Evolutionary conservation across 2,329 filamentous ascomycete genomes (phyloP).

Genomic region (Diaporthe nobilis): DNA sequence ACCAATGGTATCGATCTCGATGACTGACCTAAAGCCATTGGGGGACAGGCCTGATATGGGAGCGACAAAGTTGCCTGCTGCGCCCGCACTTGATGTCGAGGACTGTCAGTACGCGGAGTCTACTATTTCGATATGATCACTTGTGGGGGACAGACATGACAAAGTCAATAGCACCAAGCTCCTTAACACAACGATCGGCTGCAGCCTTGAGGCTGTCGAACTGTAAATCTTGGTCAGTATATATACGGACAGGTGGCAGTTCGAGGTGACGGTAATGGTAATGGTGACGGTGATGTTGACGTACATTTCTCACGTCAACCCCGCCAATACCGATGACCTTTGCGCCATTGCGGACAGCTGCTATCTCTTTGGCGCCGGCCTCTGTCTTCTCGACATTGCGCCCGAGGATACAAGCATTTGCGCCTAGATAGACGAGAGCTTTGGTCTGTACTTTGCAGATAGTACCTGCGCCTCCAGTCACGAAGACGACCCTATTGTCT

Average conservation of each 20-base stretch:
- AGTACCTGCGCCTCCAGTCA: conserved; percentile 92
- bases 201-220: conserved; percentile 78
- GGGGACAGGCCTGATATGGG: conserved; percentile 84
- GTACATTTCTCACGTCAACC: conserved; percentile 80
- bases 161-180: conserved; percentile 91
- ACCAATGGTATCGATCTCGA: conserved; percentile 95
- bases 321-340: conserved; percentile 90
- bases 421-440: conserved; percentile 90
- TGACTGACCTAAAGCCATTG: conserved; percentile 95
- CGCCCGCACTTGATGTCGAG: conserved; percentile 77
- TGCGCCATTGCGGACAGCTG: conserved; percentile 80
- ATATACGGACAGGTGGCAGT: background rate
- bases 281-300: conserved; percentile 46
- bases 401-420: conserved; percentile 94
- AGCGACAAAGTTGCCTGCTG: conserved; percentile 95
- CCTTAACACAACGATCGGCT: conserved; percentile 82
- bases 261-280: background rate
- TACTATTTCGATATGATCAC: background rate
- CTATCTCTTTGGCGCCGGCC: conserved; percentile 83
- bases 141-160: conserved; percentile 77
- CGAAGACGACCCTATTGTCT: conserved; percentile 93
- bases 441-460: conserved; percentile 96
- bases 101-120: conserved; percentile 23
- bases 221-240: conserved; percentile 49
- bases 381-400: conserved; percentile 92